Evolutionary conservation across 2,329 filamentous ascomycete species (phyloP), one percentile per base, ranked within the genome.

Genomic region (Penicillium sclerotigenum): DNA sequence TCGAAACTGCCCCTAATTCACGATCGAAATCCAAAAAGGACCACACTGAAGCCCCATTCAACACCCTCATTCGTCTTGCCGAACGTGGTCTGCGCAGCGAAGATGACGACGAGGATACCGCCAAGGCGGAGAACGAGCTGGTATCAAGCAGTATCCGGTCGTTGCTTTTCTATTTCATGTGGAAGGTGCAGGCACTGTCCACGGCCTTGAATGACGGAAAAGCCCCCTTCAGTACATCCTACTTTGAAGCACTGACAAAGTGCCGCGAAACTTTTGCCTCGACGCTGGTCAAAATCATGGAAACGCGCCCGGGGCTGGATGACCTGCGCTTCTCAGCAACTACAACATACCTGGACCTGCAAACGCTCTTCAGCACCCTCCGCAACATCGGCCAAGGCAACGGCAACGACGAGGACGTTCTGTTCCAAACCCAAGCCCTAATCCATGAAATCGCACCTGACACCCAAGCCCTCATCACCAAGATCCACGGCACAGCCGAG

Each of bases 91-190:
- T 87, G 48, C 85, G 87, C 42, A 81, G 72, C 50, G 60, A 68
- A 31, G 85, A 87, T 52, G 78, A 86, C 3, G 85, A 91, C 52
- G 83, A 87, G 41, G 87, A 88, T 14, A 81, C 87, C 26, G 88
- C 91, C 60, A 86, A 86, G 41, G 78, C 90, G 13, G 93, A 97
- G 72, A 89, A 94, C 63, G 86, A 90, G 61, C 80, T 94, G 41
- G 86, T 91, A 7, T 80, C 84, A 2, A 88, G 87, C 65, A 87
- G 91, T 29, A 88, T 95, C 66, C 88, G 89, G 62, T 82, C 87
- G 2, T 81, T 88, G 48, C 81, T 91, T 45, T 91, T 95, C 75
- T 97, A 97, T 76, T 96, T 97, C 70, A 90, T 96, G 85, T 99
- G 94, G 94, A 93, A 94, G 70, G 83, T 88, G 22, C 83, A 85